phyloP scores from a whole-genome alignment of 805 yeast species.

The Sugiyamaella lignohabitans region DNA sequence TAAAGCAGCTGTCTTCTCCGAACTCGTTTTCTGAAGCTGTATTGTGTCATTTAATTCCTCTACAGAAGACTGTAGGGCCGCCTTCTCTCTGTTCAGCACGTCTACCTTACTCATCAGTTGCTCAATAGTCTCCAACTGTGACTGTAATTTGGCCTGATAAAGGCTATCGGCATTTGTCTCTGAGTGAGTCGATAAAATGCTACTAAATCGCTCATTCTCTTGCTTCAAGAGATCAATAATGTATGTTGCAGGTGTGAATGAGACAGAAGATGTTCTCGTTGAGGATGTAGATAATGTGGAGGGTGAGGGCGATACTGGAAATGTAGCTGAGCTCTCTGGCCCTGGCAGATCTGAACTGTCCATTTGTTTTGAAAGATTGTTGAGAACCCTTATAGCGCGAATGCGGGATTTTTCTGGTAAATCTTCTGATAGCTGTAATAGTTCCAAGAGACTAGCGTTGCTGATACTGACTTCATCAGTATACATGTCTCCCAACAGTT shows the following conservation, averaged over 20 bases:
- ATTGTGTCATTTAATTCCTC: slow-evolving; percentile 8
- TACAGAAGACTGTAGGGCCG: neutral
- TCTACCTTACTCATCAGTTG: slow-evolving; percentile 12
- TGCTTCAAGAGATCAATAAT: neutral
- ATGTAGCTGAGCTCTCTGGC: neutral
- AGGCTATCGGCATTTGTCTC: neutral
- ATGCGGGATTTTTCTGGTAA: neutral
- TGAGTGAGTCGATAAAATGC: neutral
- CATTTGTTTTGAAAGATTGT: neutral
- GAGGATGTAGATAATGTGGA: neutral
- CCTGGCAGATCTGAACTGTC: neutral
- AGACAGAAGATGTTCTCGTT: neutral
- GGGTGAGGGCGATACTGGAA: neutral
- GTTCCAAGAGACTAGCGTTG: neutral
- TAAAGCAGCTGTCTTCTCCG: neutral
- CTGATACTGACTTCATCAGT: neutral
- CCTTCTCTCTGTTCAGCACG: slow-evolving; percentile 3
- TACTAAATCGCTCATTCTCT: neutral
- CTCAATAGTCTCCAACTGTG: slow-evolving; percentile 12
- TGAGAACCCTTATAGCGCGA: neutral
- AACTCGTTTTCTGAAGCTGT: slow-evolving; percentile 5
- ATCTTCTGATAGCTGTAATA: neutral
- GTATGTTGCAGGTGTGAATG: neutral
- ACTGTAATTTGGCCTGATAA: slow-evolving; percentile 8
- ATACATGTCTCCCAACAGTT: neutral